Conservation (phyloP, 495 filamentous ascomycete species). For the Aspergillus indologenus region DNA sequence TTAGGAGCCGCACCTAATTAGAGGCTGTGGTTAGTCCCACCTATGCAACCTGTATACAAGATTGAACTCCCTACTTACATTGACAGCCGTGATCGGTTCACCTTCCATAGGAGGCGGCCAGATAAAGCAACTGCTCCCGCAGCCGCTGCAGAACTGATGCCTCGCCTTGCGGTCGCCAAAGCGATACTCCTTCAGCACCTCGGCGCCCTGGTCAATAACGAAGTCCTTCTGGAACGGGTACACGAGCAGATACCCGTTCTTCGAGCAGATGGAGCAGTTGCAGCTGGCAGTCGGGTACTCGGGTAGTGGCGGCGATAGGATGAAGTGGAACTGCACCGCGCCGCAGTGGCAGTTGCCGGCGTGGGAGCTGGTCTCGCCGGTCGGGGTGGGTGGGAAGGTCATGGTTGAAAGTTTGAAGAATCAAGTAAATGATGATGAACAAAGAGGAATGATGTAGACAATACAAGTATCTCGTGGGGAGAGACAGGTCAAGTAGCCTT, state of each 20-base stretch:
- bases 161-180: neutral
- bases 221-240: neutral
- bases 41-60: neutral
- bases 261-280: conserved; percentile 2
- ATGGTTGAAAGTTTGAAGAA: too few relatives aligned
- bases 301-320: neutral
- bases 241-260: neutral
- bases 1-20: neutral
- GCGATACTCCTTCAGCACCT: neutral
- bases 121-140: neutral
- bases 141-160: neutral
- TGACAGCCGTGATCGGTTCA: neutral
- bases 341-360: conserved; percentile 1
- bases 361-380: neutral
- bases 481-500: too few relatives aligned
- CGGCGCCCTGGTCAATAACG: neutral
- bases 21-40: neutral
- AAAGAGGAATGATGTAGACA: too few relatives aligned
- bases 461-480: too few relatives aligned
- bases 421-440: too few relatives aligned
- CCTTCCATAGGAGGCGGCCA: neutral
- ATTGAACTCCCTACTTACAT: neutral
- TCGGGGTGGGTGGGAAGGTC: neutral
- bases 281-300: neutral
- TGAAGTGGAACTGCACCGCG: neutral